These are phyloP conservation scores for Yarrowia sp. DNA, from an alignment of 805 yeast species.

Conservation along the genomic window DNA sequence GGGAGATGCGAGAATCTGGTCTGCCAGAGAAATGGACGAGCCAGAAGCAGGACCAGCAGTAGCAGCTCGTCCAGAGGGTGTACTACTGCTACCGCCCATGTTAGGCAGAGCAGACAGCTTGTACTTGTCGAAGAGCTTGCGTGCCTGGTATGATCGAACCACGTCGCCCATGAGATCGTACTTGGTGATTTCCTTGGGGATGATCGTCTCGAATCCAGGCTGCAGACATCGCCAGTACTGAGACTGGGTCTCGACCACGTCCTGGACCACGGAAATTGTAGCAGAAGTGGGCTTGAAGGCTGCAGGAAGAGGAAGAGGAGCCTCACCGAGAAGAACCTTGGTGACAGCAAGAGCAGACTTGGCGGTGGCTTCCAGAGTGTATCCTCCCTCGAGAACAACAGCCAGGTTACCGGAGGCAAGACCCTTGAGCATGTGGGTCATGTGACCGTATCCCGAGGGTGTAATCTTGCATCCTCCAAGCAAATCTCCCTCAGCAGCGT, in stretches of 20 bases:
- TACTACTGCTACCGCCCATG: conserved; percentile 42
- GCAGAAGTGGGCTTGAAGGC: conserved; percentile 72
- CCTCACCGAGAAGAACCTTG: conserved; percentile 90
- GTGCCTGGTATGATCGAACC: conserved; percentile 72
- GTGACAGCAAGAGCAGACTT: conserved; percentile 91
- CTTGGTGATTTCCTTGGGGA: conserved; percentile 26
- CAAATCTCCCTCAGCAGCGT: conserved; percentile 98
- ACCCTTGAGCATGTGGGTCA: conserved; percentile 90
- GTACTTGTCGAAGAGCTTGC: conserved; percentile 58
- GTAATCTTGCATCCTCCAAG: conserved; percentile 96
- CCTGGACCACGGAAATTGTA: conserved; percentile 79
- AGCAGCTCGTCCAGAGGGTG: conserved; percentile 27
- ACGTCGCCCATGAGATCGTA: conserved; percentile 58
- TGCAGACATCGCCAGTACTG: conserved; percentile 85
- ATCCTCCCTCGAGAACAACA: conserved; percentile 95
- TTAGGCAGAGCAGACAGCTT: conserved; percentile 73
- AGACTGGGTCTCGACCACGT: conserved; percentile 80
- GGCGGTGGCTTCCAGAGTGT: conserved; percentile 89
- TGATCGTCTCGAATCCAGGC: conserved; percentile 58
- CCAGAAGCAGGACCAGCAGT: conserved; percentile 37
- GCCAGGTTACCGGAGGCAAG: conserved; percentile 88
- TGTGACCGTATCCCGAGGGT: conserved; percentile 94
- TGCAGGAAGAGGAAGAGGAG: conserved; percentile 70
- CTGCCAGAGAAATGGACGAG: conserved; percentile 61
- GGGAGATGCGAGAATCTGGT: conserved; percentile 74